phyloP scores from a whole-genome alignment of 148 eudicot species.

The Arbutus unedo region DNA sequence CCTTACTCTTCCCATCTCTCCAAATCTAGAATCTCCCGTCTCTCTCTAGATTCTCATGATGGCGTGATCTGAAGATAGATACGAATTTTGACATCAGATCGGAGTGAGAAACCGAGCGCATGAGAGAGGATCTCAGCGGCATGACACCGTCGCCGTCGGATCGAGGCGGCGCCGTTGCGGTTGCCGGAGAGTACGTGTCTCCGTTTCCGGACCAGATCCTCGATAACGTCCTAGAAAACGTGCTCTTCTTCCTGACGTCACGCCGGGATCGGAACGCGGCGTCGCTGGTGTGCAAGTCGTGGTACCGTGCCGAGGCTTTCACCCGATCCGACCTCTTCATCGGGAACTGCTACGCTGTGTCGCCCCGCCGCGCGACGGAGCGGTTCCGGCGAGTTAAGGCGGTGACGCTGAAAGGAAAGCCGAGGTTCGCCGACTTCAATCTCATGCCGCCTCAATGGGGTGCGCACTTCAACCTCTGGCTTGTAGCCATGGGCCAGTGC shows the following conservation, averaged over 20 bases:
- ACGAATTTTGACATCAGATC: conserved; percentile 10
- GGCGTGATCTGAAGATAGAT: conserved; percentile 4
- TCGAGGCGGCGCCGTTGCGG: conserved; percentile 11
- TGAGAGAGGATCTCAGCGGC: not conserved
- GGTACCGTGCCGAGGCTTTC: conserved; percentile 63
- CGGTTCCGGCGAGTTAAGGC: conserved; percentile 45
- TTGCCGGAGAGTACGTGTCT: conserved; percentile 19
- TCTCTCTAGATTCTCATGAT: conserved; percentile 1
- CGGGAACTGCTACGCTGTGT: conserved; percentile 66
- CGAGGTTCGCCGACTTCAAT: conserved; percentile 73
- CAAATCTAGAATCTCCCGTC: not conserved
- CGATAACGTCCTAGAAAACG: conserved; percentile 77
- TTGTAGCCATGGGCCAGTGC: conserved; percentile 24
- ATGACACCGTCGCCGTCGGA: not conserved
- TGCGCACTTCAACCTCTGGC: conserved; percentile 53
- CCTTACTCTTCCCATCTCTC: not conserved
- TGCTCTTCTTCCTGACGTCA: conserved; percentile 50
- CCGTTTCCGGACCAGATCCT: conserved; percentile 66
- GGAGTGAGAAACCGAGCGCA: conserved; percentile 8
- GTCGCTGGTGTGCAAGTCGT: conserved; percentile 62
- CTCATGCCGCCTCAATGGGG: conserved; percentile 69
- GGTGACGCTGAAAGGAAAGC: conserved; percentile 59
- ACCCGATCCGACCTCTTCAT: conserved; percentile 70
- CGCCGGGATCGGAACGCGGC: conserved; percentile 64
- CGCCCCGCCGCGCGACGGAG: conserved; percentile 42